These are phyloP conservation scores for Bryum argenteum DNA, from an alignment of 225 moss, liverwort and hornwort species.

Conservation along the genomic window DNA sequence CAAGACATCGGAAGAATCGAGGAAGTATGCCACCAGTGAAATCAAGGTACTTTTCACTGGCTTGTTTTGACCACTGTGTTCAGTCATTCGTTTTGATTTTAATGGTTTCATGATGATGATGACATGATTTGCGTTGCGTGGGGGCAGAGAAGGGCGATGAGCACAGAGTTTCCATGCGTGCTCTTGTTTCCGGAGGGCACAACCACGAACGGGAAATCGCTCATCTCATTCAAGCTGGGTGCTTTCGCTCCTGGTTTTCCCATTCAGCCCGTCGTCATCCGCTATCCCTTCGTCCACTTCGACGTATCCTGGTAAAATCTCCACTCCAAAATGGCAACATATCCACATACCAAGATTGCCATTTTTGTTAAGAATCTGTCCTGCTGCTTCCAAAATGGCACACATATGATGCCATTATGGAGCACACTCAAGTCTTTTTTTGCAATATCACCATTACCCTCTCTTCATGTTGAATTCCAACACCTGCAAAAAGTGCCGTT, in stretches of 20 bases:
- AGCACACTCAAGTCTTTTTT: too few species aligned
- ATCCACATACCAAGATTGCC: too few species aligned
- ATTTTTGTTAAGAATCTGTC: too few species aligned
- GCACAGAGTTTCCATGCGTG: conserved; percentile 67
- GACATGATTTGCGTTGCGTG: not conserved
- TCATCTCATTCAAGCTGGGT: conserved; percentile 89
- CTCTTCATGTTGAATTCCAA: too few species aligned
- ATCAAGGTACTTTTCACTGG: conserved; percentile 59
- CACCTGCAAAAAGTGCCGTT: too few species aligned
- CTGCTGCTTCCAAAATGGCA: too few species aligned
- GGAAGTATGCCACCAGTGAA: conserved; percentile 67
- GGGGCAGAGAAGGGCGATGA: conserved; percentile 69
- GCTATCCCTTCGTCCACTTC: conserved; percentile 86
- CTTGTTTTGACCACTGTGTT: too few species aligned
- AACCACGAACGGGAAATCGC: conserved; percentile 81
- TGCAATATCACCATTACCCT: too few species aligned
- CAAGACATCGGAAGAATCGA: conserved; percentile 69
- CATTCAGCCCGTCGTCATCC: conserved; percentile 86
- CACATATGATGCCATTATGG: too few species aligned
- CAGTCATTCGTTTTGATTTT: not conserved
- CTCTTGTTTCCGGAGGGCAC: conserved; percentile 93
- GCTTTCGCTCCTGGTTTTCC: conserved; percentile 86
- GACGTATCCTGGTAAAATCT: conserved; percentile 76
- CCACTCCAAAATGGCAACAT: conserved; percentile 9
- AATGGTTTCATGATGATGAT: not conserved